These are phyloP conservation scores for Trichoderma arundinaceum DNA, from an alignment of 2,329 filamentous ascomycete genomes.

Conservation along the genomic window DNA sequence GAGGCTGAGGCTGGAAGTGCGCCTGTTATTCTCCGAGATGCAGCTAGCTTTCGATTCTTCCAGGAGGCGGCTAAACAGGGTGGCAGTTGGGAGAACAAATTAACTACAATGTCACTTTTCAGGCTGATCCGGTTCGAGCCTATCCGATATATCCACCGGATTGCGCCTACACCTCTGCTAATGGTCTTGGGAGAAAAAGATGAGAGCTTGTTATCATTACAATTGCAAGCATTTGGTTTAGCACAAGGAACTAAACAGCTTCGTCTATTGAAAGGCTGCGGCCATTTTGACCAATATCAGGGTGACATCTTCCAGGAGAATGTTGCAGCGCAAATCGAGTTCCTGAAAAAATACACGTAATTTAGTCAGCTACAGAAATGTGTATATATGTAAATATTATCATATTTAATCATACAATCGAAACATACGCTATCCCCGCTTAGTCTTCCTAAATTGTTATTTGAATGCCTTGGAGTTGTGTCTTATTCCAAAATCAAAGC, in stretches of 20 bases:
- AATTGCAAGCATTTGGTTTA: conserved; percentile 32
- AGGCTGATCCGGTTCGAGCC: conserved; percentile 24
- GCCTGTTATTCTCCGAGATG: conserved; percentile 18
- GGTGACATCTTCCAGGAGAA: conserved; percentile 24
- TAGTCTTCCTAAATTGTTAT: too few relatives aligned
- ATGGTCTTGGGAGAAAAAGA: conserved; percentile 32
- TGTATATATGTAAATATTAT: too few relatives aligned
- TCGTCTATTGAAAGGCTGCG: conserved; percentile 13
- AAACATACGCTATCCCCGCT: too few relatives aligned
- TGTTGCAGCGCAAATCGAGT: conserved; percentile 5
- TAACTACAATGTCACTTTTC: conserved; percentile 27
- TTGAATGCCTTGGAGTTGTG: too few relatives aligned
- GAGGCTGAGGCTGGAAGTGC: conserved; percentile 18
- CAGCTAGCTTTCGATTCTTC: conserved; percentile 13
- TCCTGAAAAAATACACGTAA: conserved; percentile 7
- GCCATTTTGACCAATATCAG: conserved; percentile 30
- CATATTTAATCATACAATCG: too few relatives aligned
- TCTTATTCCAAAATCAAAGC: too few relatives aligned
- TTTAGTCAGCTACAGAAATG: neutral
- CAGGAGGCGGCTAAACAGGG: neutral
- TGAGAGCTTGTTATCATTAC: conserved; percentile 4
- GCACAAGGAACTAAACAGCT: conserved; percentile 32
- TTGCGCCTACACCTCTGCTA: conserved; percentile 33
- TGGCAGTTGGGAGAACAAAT: conserved; percentile 30
- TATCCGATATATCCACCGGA: conserved; percentile 31